Base-by-base conservation (phyloP, 2,329 filamentous ascomycete species). In the Phaeosphaeria sp. region DNA sequence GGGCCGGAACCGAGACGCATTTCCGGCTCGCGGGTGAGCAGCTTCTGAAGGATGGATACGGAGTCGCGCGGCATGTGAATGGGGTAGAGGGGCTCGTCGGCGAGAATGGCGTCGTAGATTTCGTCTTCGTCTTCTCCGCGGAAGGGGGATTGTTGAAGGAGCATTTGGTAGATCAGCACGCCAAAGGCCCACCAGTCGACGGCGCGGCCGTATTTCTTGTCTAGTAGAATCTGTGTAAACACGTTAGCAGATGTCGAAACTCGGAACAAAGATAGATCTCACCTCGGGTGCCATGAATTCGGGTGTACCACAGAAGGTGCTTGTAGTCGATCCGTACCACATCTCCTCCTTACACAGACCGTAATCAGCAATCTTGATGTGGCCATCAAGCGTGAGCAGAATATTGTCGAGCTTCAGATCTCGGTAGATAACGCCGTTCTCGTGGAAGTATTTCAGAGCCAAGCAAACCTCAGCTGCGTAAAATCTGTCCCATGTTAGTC, bases 121-220 rank as follows among this genome's bases (percentile, higher is more conserved):
- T 99, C 95, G 75, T 99, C 95, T 75, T 99, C 96, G 69, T 99
- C 95, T 78, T 99, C 96, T 72, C 95, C 95, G 70, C 95, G 90
- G 90, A 99, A 99, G 0, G 95, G 95, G 27, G 94, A 98, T 77
- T 99, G 96, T 75, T 99, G 96, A 49, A 99, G 87, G 56, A 99
- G 90, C 96, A 99, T 99, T 79, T 99, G 95, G 82, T 99, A 99
- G 72, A 99, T 99, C 69, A 99, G 82, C 30, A 99, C 95, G 77
- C 95, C 95, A 79, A 99, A 99, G 6, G 96, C 96, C 95, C 95
- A 99, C 95, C 95, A 99, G 78, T 99, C 95, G 44, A 99, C 95
- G 17, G 95, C 92, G 57, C 95, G 90, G 46, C 93, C 94, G 72
- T 99, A 99, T 76, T 97, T 98, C 84, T 99, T 99, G 77, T 99